A percentile compares a stretch with the other conserved stretches of the same genome.
Conservation (phyloP, 2,329 filamentous ascomycete genomes). For the Fusarium mundagurra region DNA sequence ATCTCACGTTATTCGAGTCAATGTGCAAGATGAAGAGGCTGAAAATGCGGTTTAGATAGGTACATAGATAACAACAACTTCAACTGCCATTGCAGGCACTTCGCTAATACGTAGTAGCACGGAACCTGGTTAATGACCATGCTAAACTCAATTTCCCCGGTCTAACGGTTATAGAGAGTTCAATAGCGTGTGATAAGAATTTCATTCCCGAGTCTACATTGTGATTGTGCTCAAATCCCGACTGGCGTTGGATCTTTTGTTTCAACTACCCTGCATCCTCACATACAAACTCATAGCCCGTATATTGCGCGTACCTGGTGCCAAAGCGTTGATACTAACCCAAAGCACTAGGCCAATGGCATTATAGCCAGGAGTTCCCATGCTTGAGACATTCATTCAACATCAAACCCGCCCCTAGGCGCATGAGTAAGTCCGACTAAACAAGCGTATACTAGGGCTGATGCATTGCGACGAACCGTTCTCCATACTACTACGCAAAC, state of each 20-base stretch:
- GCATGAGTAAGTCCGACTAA: slow-evolving; percentile 26
- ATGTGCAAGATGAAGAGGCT: not conserved
- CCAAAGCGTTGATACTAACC: slow-evolving; percentile 1
- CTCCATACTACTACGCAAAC: slow-evolving; percentile 13
- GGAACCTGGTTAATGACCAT: not conserved
- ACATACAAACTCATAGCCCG: slow-evolving; percentile 3
- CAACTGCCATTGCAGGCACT: not conserved
- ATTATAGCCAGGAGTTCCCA: slow-evolving; percentile 14
- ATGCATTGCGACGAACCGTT: slow-evolving; percentile 15
- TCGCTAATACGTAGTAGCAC: not conserved
- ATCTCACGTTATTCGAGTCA: not conserved
- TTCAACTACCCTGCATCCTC: slow-evolving; percentile 21
- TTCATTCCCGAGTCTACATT: slow-evolving; percentile 4
- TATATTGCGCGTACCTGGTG: slow-evolving; percentile 14
- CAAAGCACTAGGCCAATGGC: not conserved
- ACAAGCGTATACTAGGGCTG: slow-evolving; percentile 14
- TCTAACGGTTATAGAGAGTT: not conserved
- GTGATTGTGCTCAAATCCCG: not conserved
- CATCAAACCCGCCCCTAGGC: slow-evolving; percentile 2
- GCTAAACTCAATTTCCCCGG: not conserved
- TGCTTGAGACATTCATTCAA: slow-evolving; percentile 9
- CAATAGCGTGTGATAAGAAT: slow-evolving; percentile 7
- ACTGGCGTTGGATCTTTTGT: slow-evolving; percentile 11
- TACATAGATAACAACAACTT: not conserved
- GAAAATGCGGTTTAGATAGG: not conserved